Percentiles rank a stretch among this genome's conserved stretches.
Conservation (phyloP, 371 early-diverging fungal genomes). For the Encephalitozoon intestinalis region DNA sequence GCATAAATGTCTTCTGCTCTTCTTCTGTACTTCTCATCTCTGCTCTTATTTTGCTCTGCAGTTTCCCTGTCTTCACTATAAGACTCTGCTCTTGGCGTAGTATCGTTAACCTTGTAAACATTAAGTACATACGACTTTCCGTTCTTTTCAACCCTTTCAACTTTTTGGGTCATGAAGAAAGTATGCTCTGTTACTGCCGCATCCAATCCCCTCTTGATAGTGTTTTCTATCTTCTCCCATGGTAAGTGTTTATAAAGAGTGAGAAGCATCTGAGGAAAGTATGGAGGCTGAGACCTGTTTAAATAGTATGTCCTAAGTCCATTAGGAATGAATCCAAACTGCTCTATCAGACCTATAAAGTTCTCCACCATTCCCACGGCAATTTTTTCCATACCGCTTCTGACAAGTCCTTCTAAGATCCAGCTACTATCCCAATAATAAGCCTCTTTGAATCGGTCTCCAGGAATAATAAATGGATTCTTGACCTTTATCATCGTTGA, state of each 20-base stretch:
- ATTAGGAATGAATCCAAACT: slow-evolving; percentile 74
- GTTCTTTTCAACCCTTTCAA: not conserved
- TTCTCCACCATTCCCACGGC: slow-evolving; percentile 66
- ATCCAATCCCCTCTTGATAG: slow-evolving; percentile 39
- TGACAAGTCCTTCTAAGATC: slow-evolving; percentile 69
- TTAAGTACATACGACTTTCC: slow-evolving; percentile 21
- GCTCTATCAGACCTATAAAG: slow-evolving; percentile 66
- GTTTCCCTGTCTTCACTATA: slow-evolving; percentile 65
- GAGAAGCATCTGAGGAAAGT: slow-evolving; percentile 44
- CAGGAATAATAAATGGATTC: slow-evolving; percentile 70
- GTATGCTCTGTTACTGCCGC: slow-evolving; percentile 64
- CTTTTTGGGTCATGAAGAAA: slow-evolving; percentile 65
- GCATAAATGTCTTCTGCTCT: slow-evolving; percentile 59
- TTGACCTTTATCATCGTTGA: slow-evolving; percentile 1
- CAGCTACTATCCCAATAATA: slow-evolving; percentile 84
- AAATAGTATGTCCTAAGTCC: slow-evolving; percentile 74
- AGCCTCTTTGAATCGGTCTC: slow-evolving; percentile 75
- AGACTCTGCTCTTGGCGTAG: slow-evolving; percentile 69
- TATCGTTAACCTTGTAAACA: slow-evolving; percentile 13
- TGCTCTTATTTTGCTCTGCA: slow-evolving; percentile 37
- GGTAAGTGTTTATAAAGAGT: slow-evolving; percentile 17
- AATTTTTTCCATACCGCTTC: slow-evolving; percentile 64
- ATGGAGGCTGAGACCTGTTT: slow-evolving; percentile 76
- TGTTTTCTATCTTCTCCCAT: slow-evolving; percentile 24
- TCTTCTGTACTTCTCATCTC: slow-evolving; percentile 28